These are phyloP conservation scores for Leptographium flavum DNA, from an alignment of 2,329 filamentous ascomycete species.

Conservation along the genomic window DNA sequence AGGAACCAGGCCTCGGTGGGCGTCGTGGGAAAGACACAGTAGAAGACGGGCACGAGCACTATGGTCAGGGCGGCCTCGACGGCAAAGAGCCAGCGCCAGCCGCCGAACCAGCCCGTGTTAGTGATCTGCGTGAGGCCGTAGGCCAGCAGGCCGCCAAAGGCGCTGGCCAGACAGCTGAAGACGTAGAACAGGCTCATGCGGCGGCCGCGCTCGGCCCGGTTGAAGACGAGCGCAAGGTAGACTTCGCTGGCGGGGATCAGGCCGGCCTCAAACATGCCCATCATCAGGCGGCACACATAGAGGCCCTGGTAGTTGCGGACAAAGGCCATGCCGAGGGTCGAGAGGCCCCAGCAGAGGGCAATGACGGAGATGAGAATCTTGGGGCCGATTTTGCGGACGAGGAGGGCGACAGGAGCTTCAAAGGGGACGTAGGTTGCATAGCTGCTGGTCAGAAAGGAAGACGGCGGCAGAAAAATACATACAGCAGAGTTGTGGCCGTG, in stretches of 20 bases:
- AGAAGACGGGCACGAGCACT: slow-evolving; percentile 18
- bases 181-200: slow-evolving; percentile 25
- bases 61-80: slow-evolving; percentile 26
- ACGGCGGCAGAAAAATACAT: no score
- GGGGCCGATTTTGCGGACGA: slow-evolving; percentile 21
- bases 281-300: slow-evolving; percentile 11
- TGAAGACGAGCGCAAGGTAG: slow-evolving; percentile 23
- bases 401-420: slow-evolving; percentile 17
- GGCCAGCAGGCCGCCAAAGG: slow-evolving; percentile 28
- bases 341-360: slow-evolving; percentile 1
- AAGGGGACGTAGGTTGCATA: slow-evolving; percentile 19
- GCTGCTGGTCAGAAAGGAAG: no score
- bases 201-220: slow-evolving; percentile 12
- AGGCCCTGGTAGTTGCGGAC: slow-evolving; percentile 16
- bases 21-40: slow-evolving; percentile 14
- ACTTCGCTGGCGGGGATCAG: slow-evolving; percentile 26
- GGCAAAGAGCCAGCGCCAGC: slow-evolving; percentile 26
- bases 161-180: slow-evolving; percentile 24
- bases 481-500: slow-evolving; percentile 13
- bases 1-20: slow-evolving; percentile 18
- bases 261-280: slow-evolving; percentile 17
- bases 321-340: slow-evolving; percentile 10
- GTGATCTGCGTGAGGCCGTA: slow-evolving; percentile 23
- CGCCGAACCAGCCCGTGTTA: slow-evolving; percentile 18
- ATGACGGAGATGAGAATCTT: slow-evolving; percentile 16